phyloP scores from a whole-genome alignment of 108 stramenopile species.

The Epithemia pelagica region DNA sequence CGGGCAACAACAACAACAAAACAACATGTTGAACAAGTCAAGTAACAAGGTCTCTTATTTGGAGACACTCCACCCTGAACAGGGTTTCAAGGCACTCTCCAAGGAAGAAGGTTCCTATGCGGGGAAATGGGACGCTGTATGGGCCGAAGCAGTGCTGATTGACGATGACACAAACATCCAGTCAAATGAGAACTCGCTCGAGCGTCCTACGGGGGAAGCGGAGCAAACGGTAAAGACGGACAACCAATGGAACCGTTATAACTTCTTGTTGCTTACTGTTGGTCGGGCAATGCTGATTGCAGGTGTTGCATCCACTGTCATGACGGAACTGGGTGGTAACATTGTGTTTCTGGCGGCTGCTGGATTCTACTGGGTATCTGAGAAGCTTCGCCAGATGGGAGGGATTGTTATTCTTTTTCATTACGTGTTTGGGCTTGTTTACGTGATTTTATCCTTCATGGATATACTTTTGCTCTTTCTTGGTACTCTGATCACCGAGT shows the following conservation, averaged over 20 bases:
- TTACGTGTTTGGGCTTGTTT: slow-evolving; percentile 6
- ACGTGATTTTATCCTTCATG: slow-evolving; percentile 5
- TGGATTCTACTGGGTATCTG: not conserved
- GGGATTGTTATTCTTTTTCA: not conserved
- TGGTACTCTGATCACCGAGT: slow-evolving; percentile 13
- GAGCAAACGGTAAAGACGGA: not conserved
- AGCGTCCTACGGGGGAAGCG: not conserved
- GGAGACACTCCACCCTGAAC: not conserved
- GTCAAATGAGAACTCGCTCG: not conserved
- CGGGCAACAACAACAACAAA: no score
- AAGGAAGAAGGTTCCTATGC: not conserved
- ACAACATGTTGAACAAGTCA: not conserved
- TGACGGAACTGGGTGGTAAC: not conserved
- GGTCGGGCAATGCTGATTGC: not conserved
- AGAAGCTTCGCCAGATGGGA: not conserved
- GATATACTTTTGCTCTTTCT: slow-evolving; percentile 10
- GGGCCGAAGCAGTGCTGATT: not conserved
- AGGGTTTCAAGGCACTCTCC: not conserved
- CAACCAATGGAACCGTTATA: not conserved
- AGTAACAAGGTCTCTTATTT: not conserved
- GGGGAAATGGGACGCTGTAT: not conserved
- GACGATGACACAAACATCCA: not conserved
- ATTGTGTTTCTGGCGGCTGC: not conserved
- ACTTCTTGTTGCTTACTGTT: not conserved
- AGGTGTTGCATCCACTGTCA: not conserved